Evolutionary conservation across 2,329 filamentous ascomycete species (phyloP).

Genomic region (Aschersonia sp.): DNA sequence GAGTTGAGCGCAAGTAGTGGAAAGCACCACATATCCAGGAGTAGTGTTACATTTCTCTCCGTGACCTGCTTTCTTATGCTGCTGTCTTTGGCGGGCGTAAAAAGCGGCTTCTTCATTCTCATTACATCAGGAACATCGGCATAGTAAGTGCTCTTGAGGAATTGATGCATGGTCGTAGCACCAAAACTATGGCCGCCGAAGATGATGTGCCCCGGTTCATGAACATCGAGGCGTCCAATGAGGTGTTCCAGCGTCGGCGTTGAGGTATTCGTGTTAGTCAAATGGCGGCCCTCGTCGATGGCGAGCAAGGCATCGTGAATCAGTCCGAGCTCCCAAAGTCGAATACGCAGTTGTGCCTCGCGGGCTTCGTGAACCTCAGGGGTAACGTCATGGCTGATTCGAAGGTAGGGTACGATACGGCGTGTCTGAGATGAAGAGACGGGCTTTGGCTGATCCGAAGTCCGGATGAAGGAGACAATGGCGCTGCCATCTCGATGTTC

Average conservation of each 20-base stretch:
- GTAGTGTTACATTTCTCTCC: constrained; percentile 45
- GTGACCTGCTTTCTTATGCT: constrained; percentile 53
- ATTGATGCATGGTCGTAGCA: constrained; percentile 57
- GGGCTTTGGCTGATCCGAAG: constrained; percentile 31
- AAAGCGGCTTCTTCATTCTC: constrained; percentile 42
- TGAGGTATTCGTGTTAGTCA: constrained; percentile 39
- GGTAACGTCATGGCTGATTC: constrained; percentile 46
- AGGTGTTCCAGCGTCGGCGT: constrained; percentile 42
- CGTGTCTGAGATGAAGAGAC: constrained; percentile 12
- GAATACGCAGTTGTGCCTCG: constrained; percentile 58
- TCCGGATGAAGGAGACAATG: constrained; percentile 58
- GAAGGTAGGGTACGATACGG: constrained; percentile 30
- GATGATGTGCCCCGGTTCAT: constrained; percentile 56
- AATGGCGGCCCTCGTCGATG: constrained; percentile 41
- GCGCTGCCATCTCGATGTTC: constrained; percentile 76
- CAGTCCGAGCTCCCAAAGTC: constrained; percentile 66
- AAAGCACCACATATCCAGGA: constrained; percentile 73
- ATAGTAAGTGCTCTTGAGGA: constrained; percentile 70
- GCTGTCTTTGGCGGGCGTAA: constrained; percentile 39
- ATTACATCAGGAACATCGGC: constrained; percentile 30
- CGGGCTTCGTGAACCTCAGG: constrained; percentile 52
- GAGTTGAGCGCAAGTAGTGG: constrained; percentile 52
- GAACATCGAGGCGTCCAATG: constrained; percentile 46
- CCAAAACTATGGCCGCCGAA: constrained; percentile 77
- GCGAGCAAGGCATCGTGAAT: constrained; percentile 53